phyloP scores from a whole-genome alignment of 208 protist species.

The Crithidia expoeki region DNA sequence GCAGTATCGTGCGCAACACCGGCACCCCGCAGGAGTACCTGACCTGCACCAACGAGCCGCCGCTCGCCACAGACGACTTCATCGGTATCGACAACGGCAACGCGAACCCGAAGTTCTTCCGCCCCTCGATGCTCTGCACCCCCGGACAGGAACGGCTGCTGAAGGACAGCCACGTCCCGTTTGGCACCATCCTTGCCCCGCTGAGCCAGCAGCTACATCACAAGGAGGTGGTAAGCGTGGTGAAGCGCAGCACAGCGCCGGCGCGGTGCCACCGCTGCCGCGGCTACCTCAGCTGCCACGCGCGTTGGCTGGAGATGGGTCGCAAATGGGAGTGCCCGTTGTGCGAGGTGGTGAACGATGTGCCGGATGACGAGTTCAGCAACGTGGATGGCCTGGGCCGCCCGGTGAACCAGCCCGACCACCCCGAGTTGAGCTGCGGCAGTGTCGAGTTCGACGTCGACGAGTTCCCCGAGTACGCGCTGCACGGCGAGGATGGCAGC shows the following conservation, averaged over 20 bases:
- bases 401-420: conserved; percentile 60
- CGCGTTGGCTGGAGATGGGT: conserved; percentile 87
- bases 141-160: conserved; percentile 62
- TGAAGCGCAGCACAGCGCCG: conserved; percentile 61
- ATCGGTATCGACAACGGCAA: conserved; percentile 88
- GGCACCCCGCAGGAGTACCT: conserved; percentile 42
- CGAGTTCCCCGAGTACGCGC: conserved; percentile 71
- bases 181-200: conserved; percentile 87
- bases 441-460: conserved; percentile 92
- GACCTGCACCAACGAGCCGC: conserved; percentile 58
- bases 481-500: conserved; percentile 59
- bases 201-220: conserved; percentile 73
- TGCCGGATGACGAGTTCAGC: conserved; percentile 78
- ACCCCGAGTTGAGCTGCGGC: conserved; percentile 71
- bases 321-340: conserved; percentile 89
- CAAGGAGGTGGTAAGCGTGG: conserved; percentile 73
- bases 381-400: conserved; percentile 82
- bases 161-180: conserved; percentile 74
- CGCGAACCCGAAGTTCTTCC: conserved; percentile 90
- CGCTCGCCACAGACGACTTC: conserved; percentile 77
- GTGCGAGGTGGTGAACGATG: conserved; percentile 82
- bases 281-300: conserved; percentile 91
- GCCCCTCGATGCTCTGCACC: conserved; percentile 65
- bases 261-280: conserved; percentile 94
- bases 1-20: conserved; percentile 52